Evolutionary conservation across 345 rosid species (phyloP).

Genomic region (Brassica rapa): DNA sequence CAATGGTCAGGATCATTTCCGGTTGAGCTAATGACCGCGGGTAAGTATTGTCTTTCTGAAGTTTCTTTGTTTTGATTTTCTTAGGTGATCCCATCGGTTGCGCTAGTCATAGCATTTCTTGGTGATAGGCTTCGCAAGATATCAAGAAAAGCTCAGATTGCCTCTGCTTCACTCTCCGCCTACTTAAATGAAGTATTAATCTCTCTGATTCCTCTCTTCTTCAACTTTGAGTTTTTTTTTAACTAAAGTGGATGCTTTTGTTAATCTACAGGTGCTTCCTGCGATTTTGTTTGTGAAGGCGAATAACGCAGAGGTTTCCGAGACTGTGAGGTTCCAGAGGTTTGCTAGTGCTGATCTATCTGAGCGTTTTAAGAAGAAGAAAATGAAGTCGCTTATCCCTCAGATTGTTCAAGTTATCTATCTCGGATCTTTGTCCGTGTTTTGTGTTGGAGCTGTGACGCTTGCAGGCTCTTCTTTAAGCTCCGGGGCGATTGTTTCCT

Average conservation of each 20-base stretch:
- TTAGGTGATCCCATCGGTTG: slow-evolving; percentile 75
- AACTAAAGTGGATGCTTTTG: not conserved
- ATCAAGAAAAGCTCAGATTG: slow-evolving; percentile 72
- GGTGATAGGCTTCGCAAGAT: slow-evolving; percentile 77
- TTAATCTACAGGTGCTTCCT: slow-evolving; percentile 65
- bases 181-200: slow-evolving; percentile 76
- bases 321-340: slow-evolving; percentile 68
- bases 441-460: slow-evolving; percentile 73
- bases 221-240: not conserved
- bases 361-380: slow-evolving; percentile 69
- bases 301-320: slow-evolving; percentile 78
- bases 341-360: slow-evolving; percentile 68
- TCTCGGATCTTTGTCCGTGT: slow-evolving; percentile 65
- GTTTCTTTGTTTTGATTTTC: not conserved
- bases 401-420: slow-evolving; percentile 74
- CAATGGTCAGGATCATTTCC: too few relatives aligned
- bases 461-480: slow-evolving; percentile 66
- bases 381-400: slow-evolving; percentile 90
- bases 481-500: slow-evolving; percentile 69
- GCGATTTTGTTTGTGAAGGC: slow-evolving; percentile 90
- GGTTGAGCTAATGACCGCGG: too few relatives aligned
- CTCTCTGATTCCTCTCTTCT: slow-evolving; percentile 6
- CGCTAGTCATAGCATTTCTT: slow-evolving; percentile 64
- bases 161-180: slow-evolving; percentile 72
- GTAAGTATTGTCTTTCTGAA: not conserved